A percentile compares a stretch with the other conserved stretches of the same genome.
These are phyloP conservation scores for Eremothecium gossypii DNA, from an alignment of 1,139 yeast species.

Conservation along the genomic window DNA sequence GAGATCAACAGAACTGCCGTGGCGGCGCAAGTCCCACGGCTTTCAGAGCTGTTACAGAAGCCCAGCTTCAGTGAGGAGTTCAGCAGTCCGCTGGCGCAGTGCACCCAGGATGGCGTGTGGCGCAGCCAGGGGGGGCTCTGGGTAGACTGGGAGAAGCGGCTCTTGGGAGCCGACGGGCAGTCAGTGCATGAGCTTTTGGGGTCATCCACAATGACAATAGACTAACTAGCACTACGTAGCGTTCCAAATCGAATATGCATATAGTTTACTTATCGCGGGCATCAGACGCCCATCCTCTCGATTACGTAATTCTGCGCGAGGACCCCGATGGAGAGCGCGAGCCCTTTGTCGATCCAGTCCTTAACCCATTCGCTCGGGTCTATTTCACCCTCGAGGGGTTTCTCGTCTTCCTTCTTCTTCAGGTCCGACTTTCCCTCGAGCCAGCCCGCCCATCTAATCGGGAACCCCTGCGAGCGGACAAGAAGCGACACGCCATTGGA, in stretches of 20 bases:
- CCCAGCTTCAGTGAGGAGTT: slow-evolving; percentile 17
- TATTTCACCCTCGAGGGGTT: slow-evolving; percentile 38
- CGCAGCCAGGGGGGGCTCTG: slow-evolving; percentile 17
- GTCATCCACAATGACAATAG: no score
- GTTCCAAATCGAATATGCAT: no score
- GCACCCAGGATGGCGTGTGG: slow-evolving; percentile 18
- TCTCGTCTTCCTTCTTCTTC: slow-evolving; percentile 25
- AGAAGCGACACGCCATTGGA: slow-evolving; percentile 66
- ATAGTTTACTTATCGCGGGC: no score
- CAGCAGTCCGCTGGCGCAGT: slow-evolving; percentile 16
- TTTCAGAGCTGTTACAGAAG: slow-evolving; percentile 13
- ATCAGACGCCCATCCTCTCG: slow-evolving; percentile 67
- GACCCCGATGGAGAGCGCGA: slow-evolving; percentile 71
- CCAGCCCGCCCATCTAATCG: slow-evolving; percentile 85
- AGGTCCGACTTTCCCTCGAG: slow-evolving; percentile 39
- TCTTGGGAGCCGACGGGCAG: slow-evolving; percentile 11
- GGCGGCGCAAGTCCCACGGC: slow-evolving; percentile 15
- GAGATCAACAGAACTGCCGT: slow-evolving; percentile 12
- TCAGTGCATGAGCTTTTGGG: no score
- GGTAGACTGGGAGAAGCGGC: slow-evolving; percentile 27
- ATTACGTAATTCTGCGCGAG: slow-evolving; percentile 86
- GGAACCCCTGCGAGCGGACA: slow-evolving; percentile 83
- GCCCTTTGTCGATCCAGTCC: slow-evolving; percentile 81
- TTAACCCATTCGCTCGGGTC: slow-evolving; percentile 96
- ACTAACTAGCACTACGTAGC: no score